A percentile compares a stretch with the other conserved stretches of the same genome.
phyloP scores from a whole-genome alignment of 352 stramenopile species.

The Globisporangium acanthophoron region DNA sequence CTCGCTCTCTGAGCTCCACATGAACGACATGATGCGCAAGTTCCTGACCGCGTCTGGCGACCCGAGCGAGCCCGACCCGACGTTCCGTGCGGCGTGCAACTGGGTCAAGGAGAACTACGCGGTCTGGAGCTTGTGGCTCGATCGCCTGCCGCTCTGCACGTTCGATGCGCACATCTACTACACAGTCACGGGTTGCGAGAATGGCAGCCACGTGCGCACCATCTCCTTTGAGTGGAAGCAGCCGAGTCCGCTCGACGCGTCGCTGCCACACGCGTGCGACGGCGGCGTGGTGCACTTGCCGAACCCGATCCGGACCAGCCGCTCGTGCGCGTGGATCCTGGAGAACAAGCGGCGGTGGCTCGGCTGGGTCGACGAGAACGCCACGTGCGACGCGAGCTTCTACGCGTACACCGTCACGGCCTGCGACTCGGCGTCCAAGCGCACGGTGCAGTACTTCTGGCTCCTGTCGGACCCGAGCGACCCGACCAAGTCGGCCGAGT shows the following conservation, averaged over 20 bases:
- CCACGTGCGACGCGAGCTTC: slow-evolving; percentile 30
- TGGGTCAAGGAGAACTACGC: slow-evolving; percentile 50
- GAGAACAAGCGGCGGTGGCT: slow-evolving; percentile 18
- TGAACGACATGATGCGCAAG: slow-evolving; percentile 36
- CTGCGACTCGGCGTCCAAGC: slow-evolving; percentile 20
- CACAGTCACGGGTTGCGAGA: slow-evolving; percentile 18
- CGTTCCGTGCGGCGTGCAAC: slow-evolving; percentile 37
- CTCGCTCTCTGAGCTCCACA: slow-evolving; percentile 24
- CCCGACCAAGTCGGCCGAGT: slow-evolving; percentile 23
- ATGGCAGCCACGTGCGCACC: slow-evolving; percentile 3
- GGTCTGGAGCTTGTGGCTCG: slow-evolving; percentile 36
- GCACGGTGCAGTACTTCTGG: slow-evolving; percentile 33
- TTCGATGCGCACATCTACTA: slow-evolving; percentile 22
- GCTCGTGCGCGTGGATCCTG: slow-evolving; percentile 28
- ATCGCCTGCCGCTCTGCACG: slow-evolving; percentile 22
- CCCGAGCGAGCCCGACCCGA: slow-evolving; percentile 12
- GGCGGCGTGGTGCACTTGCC: slow-evolving; percentile 21
- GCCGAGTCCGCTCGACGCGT: slow-evolving; percentile 24
- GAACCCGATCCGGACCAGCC: slow-evolving; percentile 23
- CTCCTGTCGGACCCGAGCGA: slow-evolving; percentile 20
- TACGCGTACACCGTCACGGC: slow-evolving; percentile 28
- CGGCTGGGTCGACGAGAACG: slow-evolving; percentile 24
- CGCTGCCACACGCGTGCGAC: slow-evolving; percentile 32
- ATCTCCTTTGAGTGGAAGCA: slow-evolving; percentile 30
- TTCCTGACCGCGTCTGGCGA: slow-evolving; percentile 2